A percentile compares a stretch with the other conserved stretches of the same genome.
Conservation (phyloP, 257 asterid genomes). For the Solanum virginianum region DNA sequence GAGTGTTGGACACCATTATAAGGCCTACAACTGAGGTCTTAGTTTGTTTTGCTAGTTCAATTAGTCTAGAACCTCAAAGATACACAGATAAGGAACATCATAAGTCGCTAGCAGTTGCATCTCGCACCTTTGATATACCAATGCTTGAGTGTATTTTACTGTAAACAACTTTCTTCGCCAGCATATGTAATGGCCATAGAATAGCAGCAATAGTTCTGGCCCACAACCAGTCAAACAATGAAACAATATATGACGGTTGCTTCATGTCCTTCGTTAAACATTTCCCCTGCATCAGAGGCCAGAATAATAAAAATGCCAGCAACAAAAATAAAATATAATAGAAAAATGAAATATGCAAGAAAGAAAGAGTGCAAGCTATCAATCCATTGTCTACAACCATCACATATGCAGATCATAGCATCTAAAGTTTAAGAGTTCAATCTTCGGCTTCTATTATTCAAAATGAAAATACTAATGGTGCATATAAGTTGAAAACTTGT, state of each 20-base stretch:
- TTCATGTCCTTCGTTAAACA: slow-evolving; percentile 50
- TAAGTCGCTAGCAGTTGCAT: not conserved
- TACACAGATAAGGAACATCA: not conserved
- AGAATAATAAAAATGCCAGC: not conserved
- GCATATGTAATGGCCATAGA: slow-evolving; percentile 60
- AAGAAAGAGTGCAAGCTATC: not conserved
- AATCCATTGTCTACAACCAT: not conserved
- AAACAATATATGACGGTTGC: slow-evolving; percentile 50
- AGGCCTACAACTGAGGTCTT: not conserved
- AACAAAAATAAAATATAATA: not conserved
- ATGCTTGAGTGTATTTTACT: slow-evolving; percentile 58
- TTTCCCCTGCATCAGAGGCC: slow-evolving; percentile 48
- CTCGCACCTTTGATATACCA: slow-evolving; percentile 74
- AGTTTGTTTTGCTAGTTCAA: not conserved
- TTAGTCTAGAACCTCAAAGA: not conserved
- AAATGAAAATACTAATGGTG: not conserved
- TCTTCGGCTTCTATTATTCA: not conserved
- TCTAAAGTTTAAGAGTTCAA: not conserved
- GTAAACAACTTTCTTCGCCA: slow-evolving; percentile 72
- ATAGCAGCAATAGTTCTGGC: slow-evolving; percentile 51
- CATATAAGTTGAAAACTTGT: not conserved
- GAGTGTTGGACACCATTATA: not conserved
- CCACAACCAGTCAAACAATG: slow-evolving; percentile 56
- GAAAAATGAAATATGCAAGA: not conserved
- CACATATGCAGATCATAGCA: not conserved